phyloP scores from a whole-genome alignment of 192 early-diverging fungal species.

The Piromyces finnis region DNA sequence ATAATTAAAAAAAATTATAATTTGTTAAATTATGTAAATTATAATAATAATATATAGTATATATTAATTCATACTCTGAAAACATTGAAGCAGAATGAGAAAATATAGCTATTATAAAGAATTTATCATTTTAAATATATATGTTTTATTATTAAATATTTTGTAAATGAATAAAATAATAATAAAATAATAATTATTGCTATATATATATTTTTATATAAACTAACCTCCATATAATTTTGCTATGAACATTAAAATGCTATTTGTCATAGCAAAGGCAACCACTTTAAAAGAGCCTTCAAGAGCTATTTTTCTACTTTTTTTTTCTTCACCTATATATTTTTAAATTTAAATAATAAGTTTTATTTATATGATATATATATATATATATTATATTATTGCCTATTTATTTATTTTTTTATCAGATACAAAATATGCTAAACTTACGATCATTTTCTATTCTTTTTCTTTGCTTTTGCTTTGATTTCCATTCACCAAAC shows the following conservation, averaged over 20 bases:
- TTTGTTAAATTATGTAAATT: too few species aligned
- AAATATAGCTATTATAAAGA: conserved; percentile 16
- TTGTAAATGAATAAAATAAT: not conserved
- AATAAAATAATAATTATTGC: not conserved
- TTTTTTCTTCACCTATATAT: conserved; percentile 6
- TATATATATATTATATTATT: too few species aligned
- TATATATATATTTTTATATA: not conserved
- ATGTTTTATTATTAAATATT: too few species aligned
- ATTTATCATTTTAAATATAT: too few species aligned
- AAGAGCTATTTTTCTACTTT: conserved; percentile 9
- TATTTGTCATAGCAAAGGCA: conserved; percentile 18
- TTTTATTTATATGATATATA: too few species aligned
- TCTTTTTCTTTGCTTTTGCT: not conserved
- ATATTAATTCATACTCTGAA: conserved; percentile 11
- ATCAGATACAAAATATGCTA: too few species aligned
- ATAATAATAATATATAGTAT: not conserved
- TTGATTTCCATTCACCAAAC: not conserved
- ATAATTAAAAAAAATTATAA: too few species aligned
- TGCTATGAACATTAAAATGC: not conserved
- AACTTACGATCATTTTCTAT: not conserved
- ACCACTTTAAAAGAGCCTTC: conserved; percentile 35
- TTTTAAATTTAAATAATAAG: not conserved
- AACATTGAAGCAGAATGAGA: conserved; percentile 40
- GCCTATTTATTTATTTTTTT: too few species aligned
- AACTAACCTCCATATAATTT: not conserved